phyloP scores from a whole-genome alignment of 2,329 filamentous ascomycete species.

The Colletotrichum lindemuthianum region DNA sequence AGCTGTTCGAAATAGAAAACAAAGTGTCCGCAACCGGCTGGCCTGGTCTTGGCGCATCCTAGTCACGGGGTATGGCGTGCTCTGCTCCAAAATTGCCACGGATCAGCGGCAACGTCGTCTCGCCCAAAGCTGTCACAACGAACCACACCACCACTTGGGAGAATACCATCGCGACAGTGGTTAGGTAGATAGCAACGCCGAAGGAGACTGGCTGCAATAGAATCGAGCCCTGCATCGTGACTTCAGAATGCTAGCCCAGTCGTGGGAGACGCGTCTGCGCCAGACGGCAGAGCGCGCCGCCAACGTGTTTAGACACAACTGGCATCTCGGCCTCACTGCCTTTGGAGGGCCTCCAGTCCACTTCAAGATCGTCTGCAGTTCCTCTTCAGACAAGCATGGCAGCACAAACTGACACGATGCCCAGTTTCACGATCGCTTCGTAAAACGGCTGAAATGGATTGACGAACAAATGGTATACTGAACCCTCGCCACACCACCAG shows the following conservation, averaged over 20 bases:
- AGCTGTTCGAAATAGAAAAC: no score
- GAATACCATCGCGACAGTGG: no score
- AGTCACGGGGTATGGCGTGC: conserved; percentile 32
- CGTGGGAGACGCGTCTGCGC: conserved; percentile 11
- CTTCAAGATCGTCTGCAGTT: conserved; percentile 64
- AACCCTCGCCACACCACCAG: neutral
- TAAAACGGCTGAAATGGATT: conserved; percentile 67
- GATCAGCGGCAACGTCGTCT: neutral
- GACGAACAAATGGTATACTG: conserved; percentile 67
- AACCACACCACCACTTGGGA: no score
- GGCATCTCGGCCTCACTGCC: conserved; percentile 69
- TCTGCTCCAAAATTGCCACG: neutral
- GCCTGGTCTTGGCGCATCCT: conserved; percentile 17
- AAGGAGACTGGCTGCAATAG: no score
- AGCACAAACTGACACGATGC: neutral
- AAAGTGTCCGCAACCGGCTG: neutral
- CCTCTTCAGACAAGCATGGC: neutral
- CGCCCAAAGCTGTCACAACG: no score
- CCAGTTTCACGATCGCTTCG: conserved; percentile 67
- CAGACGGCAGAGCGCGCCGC: neutral
- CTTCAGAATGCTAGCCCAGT: conserved; percentile 6
- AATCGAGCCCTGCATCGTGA: no score
- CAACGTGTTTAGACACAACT: conserved; percentile 44
- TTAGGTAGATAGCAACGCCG: no score
- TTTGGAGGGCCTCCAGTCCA: conserved; percentile 75